Evolutionary conservation across 257 asterid genomes (phyloP), one percentile per base, ranked within the genome.

Genomic region (Schizonepeta tenuifolia): DNA sequence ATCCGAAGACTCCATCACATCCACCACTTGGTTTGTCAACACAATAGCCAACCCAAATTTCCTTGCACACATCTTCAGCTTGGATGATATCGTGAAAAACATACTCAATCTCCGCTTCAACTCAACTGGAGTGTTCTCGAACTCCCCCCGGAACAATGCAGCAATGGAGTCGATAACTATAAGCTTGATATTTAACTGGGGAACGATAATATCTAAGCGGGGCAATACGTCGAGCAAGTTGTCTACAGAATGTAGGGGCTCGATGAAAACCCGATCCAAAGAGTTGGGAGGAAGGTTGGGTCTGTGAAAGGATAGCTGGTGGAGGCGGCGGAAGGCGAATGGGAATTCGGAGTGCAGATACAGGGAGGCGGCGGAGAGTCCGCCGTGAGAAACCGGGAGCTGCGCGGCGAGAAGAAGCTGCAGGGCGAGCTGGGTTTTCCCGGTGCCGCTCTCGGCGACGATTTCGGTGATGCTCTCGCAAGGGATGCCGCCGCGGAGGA

Each of bases 211-310:
- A 58, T 91, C 97, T 14, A 89, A 53, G 41, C 89, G 85, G 35
- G 88, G 86, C 95, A 94, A 87, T 20, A 91, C 61, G 75, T 94
- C 93, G 91, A 94, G 88, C 97, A 94, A 88, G 87, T 89, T 88
- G 71, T 89, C 86, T 46, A 89, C 91, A 44, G 94, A 81, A 47
- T 84, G 78, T 18, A 94, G 77, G 40, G 99, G 96, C 44, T 86
- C 85, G 6, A 89, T 76, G 58, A 85, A 79, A 0, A 94, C 74
- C 9, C 77, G 69, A 0, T 80, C 95, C 2, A 88, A 9, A 0
- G 96, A 96, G 66, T 85, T 66, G 1, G 38, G 59, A 7, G 82
- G 85, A 22, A 81, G 61, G 66, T 85, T 83, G 61, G 85, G 76
- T 9, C 47, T 49, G 78, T 75, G 80, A 13, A 61, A 10, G 38